Conservation (phyloP, 1,284 basidiomycete genomes). For the Irpex lacteus region DNA sequence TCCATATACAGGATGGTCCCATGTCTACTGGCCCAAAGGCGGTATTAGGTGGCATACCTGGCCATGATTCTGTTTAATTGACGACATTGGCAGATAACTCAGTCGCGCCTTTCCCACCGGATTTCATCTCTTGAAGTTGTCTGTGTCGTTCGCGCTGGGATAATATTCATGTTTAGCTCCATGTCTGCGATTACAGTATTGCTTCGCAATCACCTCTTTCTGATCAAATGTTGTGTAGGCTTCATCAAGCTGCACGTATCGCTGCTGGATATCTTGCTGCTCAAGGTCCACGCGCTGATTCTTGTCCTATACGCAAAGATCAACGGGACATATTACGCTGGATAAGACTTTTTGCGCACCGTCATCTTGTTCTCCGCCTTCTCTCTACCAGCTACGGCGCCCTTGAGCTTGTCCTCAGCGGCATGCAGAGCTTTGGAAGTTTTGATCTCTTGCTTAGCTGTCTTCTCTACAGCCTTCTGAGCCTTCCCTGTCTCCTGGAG, state of each 20-base stretch:
- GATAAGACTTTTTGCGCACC: slow-evolving; percentile 2
- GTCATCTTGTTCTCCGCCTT: slow-evolving; percentile 9
- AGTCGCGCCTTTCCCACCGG: not conserved
- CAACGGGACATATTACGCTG: not conserved
- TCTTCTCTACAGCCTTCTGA: slow-evolving; percentile 8
- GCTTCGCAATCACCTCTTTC: slow-evolving; percentile 6
- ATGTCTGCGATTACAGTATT: not conserved
- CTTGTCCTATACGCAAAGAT: slow-evolving; percentile 8
- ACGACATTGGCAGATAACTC: too few relatives aligned
- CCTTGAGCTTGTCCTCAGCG: slow-evolving; percentile 7
- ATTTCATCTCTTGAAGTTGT: not conserved
- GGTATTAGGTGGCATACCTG: too few relatives aligned
- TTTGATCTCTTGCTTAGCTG: slow-evolving; percentile 9
- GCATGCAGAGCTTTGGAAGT: slow-evolving; percentile 10
- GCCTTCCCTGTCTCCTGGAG: slow-evolving; percentile 15
- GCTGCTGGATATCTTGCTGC: slow-evolving; percentile 14
- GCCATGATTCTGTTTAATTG: too few relatives aligned
- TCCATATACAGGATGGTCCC: too few relatives aligned
- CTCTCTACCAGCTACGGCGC: slow-evolving; percentile 2
- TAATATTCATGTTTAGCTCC: not conserved
- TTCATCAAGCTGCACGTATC: slow-evolving; percentile 9
- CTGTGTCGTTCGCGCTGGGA: not conserved
- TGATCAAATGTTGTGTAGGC: not conserved
- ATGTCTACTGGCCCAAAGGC: too few relatives aligned
- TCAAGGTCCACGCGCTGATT: slow-evolving; percentile 8